A percentile compares a stretch with the other conserved stretches of the same genome.
Conservation (phyloP, 768 basidiomycete species). For the Panellus pusillus region DNA sequence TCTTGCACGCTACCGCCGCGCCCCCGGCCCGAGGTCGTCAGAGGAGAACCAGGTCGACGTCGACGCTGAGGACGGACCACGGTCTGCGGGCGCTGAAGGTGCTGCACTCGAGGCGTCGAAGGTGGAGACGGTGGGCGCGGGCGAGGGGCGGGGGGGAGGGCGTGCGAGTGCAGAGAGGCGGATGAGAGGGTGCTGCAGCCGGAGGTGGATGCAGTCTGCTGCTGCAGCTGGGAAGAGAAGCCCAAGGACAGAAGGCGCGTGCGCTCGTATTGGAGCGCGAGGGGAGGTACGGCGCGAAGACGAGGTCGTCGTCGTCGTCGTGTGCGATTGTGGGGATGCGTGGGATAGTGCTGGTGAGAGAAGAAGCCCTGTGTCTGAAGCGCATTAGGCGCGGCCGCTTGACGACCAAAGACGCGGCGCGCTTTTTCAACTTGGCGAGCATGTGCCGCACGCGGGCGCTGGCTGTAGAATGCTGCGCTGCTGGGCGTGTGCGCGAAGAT, state of each 20-base stretch:
- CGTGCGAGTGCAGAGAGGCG: not conserved
- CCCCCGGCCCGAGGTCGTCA: too few relatives aligned
- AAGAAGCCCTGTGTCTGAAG: too few relatives aligned
- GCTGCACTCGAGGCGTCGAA: not conserved
- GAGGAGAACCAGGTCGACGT: slow-evolving; percentile 4
- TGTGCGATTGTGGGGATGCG: not conserved
- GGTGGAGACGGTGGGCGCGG: not conserved
- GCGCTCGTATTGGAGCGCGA: not conserved
- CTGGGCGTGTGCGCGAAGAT: not conserved
- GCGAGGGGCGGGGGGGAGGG: not conserved
- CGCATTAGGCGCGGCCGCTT: not conserved
- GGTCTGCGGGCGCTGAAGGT: not conserved
- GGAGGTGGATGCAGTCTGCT: too few relatives aligned
- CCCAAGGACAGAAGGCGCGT: not conserved
- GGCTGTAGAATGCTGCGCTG: not conserved
- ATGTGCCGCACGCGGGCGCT: not conserved
- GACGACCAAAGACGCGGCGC: not conserved
- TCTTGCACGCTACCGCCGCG: too few relatives aligned
- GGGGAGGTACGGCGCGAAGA: not conserved
- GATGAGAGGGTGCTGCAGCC: too few relatives aligned
- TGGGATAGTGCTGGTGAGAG: too few relatives aligned
- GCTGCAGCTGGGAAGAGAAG: not conserved
- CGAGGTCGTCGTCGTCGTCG: not conserved
- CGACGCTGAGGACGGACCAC: slow-evolving; percentile 22
- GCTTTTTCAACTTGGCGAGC: slow-evolving; percentile 9